Evolutionary conservation across 306 rosid genomes (phyloP).

Genomic region (Astragalus membranaceus): DNA sequence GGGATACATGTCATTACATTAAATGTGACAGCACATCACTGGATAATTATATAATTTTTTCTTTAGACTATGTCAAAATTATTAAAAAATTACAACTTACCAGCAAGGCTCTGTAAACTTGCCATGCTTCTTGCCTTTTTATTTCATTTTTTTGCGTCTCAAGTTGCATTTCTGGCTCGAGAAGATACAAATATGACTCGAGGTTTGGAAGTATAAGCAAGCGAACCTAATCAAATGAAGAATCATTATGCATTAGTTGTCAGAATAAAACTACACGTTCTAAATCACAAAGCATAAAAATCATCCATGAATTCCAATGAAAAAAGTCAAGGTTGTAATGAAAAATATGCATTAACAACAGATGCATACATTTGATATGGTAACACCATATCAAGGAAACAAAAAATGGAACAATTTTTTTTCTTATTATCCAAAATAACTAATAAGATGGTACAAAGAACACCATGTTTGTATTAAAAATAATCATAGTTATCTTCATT

Average conservation of each 20-base stretch:
- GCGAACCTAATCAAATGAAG: slow-evolving; percentile 51
- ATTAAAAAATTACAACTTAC: slow-evolving; percentile 40
- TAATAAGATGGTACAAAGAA: not conserved
- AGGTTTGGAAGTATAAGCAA: slow-evolving; percentile 81
- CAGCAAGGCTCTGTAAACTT: slow-evolving; percentile 80
- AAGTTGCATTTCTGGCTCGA: slow-evolving; percentile 69
- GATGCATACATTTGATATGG: not conserved
- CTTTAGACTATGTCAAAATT: not conserved
- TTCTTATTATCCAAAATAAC: not conserved
- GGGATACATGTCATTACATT: not conserved
- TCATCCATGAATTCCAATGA: not conserved
- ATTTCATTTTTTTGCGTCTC: slow-evolving; percentile 72
- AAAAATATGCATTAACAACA: not conserved
- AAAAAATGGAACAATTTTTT: not conserved
- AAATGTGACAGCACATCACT: not conserved
- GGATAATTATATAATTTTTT: not conserved
- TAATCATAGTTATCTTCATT: slow-evolving; percentile 5
- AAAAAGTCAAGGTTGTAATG: not conserved
- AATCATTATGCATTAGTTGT: slow-evolving; percentile 8
- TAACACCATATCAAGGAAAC: not conserved
- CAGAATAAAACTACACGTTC: slow-evolving; percentile 10
- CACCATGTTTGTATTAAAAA: not conserved
- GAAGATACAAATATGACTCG: slow-evolving; percentile 74
- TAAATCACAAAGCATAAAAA: slow-evolving; percentile 8
- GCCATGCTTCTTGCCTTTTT: slow-evolving; percentile 85